Evolutionary conservation across 257 asterid genomes (phyloP).

Genomic region (Parsonsia alboflavescens): DNA sequence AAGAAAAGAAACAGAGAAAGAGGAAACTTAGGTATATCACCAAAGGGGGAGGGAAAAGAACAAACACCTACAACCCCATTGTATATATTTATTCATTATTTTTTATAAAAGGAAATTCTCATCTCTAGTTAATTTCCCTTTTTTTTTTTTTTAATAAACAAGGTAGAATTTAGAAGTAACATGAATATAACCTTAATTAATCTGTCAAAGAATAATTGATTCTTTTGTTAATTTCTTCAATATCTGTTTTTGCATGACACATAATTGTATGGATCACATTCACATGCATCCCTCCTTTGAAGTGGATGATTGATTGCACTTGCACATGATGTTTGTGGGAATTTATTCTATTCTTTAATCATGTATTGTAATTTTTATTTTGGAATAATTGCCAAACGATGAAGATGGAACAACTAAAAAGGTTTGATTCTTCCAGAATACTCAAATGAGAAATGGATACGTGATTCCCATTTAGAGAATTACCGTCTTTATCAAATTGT

Average conservation of each 20-base stretch:
- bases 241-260: no score
- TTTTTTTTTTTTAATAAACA: no score
- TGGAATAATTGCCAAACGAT: neutral
- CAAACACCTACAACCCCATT: neutral
- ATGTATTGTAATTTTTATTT: neutral
- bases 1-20: neutral
- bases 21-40: no score
- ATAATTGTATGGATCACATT: neutral
- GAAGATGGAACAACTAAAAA: neutral
- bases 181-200: no score
- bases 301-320: conserved; percentile 1
- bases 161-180: no score
- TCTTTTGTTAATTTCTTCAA: no score
- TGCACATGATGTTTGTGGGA: conserved; percentile 6
- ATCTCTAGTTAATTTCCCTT: no score
- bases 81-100: no score
- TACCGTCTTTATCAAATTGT: neutral
- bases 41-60: neutral
- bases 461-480: neutral
- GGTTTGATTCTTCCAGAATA: neutral
- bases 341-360: conserved; percentile 7
- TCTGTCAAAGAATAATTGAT: no score
- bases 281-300: neutral
- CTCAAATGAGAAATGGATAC: neutral
- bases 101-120: no score